Conservation (phyloP, 768 basidiomycete species). For the Lactifluus piperatus region DNA sequence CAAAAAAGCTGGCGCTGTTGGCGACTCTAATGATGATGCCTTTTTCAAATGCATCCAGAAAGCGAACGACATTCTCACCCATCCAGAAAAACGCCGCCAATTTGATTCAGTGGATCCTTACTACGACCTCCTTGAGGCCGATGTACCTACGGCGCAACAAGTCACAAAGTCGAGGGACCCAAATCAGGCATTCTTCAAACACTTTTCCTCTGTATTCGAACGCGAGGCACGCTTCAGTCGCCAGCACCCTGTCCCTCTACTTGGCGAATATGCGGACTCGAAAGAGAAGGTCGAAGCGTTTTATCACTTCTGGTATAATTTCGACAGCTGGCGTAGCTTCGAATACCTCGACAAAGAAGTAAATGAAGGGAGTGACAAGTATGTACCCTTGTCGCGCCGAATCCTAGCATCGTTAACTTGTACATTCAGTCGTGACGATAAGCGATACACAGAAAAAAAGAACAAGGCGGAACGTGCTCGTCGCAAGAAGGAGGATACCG, state of each 20-base stretch:
- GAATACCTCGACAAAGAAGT: constrained; percentile 98
- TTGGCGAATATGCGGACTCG: constrained; percentile 61
- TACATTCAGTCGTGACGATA: constrained; percentile 79
- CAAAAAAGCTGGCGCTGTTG: constrained; percentile 71
- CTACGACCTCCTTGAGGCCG: constrained; percentile 64
- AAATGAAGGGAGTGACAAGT: constrained; percentile 96
- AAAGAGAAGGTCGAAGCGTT: constrained; percentile 85
- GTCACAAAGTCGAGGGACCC: constrained; percentile 42
- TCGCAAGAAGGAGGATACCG: constrained; percentile 95
- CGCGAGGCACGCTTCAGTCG: constrained; percentile 91
- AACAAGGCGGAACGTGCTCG: constrained; percentile 96
- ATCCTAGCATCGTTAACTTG: not conserved
- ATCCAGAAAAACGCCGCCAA: constrained; percentile 81
- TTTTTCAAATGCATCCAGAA: constrained; percentile 99
- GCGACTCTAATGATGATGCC: constrained; percentile 87
- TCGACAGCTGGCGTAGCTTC: constrained; percentile 96
- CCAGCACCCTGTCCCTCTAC: constrained; percentile 68
- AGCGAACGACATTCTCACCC: constrained; percentile 87
- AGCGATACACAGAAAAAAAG: constrained; percentile 98
- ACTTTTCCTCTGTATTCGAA: constrained; percentile 77
- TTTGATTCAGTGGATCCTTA: constrained; percentile 93
- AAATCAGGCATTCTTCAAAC: constrained; percentile 59
- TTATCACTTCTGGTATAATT: constrained; percentile 99
- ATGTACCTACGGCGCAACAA: constrained; percentile 58
- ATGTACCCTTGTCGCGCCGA: constrained; percentile 23